Evolutionary conservation across 768 basidiomycete genomes (phyloP), one percentile per base, ranked within the genome.

Genomic region (Tricholoma flavovirens): DNA sequence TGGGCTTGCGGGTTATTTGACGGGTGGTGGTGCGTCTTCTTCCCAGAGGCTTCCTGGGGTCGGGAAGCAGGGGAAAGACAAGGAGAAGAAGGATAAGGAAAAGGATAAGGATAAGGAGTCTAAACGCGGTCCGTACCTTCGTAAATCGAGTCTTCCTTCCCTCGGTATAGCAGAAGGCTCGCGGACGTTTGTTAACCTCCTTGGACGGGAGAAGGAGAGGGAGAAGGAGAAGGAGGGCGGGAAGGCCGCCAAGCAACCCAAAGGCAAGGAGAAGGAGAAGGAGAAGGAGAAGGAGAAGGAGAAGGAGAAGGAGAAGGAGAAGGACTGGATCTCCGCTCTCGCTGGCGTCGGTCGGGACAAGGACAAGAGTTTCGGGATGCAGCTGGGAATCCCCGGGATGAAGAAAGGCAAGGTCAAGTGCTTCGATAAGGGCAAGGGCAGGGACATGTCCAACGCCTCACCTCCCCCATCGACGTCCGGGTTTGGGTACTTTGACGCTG

Each of bases 191-290:
- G 32, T 57, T 30, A 43, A 22, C 10, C 29, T 38, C 9, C 19
- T 38, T 32, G 38, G 43, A 30, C 38, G 64, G 46, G 19, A 60
- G 49, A 64, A 59, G 54, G 62, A 61, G 10, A 60, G 52, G 19
- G 57, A 60, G 11, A 53, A 51, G 49, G 50, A 73, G 74, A 77
- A 56, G 56, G 6, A 22, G 2, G 63, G 32, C 8, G 49, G 53
- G 22, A 49, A 55, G n/a, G n/a, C n/a, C n/a, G n/a, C n/a, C n/a
- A n/a, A n/a, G n/a, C n/a, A n/a, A n/a, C n/a, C n/a, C n/a, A n/a
- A n/a, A n/a, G n/a, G n/a, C n/a, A n/a, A n/a, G 45, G 40, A 17
- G 12, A 17, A 59, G 54, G 24, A 26, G 24, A 26, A 54, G 7
- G 33, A 14, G 56, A n/a, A 51, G 59, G 6, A 22, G 2, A 62